Percentiles rank a stretch among this genome's conserved stretches.
These are phyloP conservation scores for Cladophialophora chaetospira DNA, from an alignment of 2,329 filamentous ascomycete genomes.

Conservation along the genomic window DNA sequence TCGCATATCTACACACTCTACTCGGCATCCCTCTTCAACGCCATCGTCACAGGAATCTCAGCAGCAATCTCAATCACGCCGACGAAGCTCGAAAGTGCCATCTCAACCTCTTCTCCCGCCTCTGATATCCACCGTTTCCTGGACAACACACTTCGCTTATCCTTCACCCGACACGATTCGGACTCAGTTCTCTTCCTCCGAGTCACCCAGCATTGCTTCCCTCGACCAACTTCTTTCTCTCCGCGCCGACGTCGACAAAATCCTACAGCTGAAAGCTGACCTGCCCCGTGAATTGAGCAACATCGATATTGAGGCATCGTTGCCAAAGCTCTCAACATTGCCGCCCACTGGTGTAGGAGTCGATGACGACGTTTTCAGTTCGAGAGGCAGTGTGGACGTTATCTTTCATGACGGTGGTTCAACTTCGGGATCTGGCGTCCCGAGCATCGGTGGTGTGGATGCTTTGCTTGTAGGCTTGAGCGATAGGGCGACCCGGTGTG, in stretches of 20 bases:
- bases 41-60: not conserved
- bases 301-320: conserved; percentile 72
- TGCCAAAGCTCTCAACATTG: conserved; percentile 75
- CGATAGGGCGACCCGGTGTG: conserved; percentile 34
- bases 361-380: conserved; percentile 65
- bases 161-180: conserved; percentile 43
- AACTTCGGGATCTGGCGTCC: not conserved
- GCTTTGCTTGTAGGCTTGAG: conserved; percentile 75
- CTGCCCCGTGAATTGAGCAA: conserved; percentile 69
- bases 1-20: conserved; percentile 32
- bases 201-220: conserved; percentile 36
- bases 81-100: conserved; percentile 5
- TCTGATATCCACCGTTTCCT: conserved; percentile 42
- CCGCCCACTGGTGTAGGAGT: conserved; percentile 61
- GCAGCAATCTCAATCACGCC: not conserved
- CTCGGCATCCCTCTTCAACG: not conserved
- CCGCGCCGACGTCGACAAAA: conserved; percentile 40
- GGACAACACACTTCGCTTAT: conserved; percentile 59
- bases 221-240: conserved; percentile 48
- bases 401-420: conserved; percentile 58
- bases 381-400: conserved; percentile 67
- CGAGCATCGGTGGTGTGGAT: conserved; percentile 49
- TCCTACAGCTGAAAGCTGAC: conserved; percentile 49
- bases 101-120: not conserved
- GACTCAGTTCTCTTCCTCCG: conserved; percentile 41